Conservation (phyloP, 768 basidiomycete species). For the Myochromella boudieri region DNA sequence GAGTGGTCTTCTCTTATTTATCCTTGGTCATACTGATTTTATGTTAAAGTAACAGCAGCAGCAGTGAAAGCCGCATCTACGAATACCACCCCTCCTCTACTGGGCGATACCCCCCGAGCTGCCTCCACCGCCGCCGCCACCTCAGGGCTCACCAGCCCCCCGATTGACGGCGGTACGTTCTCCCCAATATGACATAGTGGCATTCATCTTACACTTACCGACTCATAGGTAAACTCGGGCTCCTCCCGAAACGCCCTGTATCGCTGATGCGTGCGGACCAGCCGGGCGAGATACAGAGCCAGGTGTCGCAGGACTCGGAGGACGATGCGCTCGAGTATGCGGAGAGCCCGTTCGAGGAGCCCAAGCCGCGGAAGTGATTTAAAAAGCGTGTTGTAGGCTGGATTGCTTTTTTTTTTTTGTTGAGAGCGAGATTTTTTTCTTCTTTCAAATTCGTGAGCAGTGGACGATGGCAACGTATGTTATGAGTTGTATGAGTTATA, state of each 20-base stretch:
- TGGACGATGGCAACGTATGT: no score
- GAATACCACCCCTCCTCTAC: background rate
- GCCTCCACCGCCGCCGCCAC: constrained; percentile 3
- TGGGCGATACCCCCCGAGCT: constrained; percentile 8
- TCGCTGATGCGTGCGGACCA: constrained; percentile 44
- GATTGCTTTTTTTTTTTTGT: background rate
- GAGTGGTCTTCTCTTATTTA: background rate
- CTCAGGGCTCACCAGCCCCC: constrained; percentile 17
- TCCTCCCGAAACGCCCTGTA: constrained; percentile 75
- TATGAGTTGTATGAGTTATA: no score
- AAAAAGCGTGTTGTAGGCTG: constrained; percentile 13
- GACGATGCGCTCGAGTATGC: constrained; percentile 73
- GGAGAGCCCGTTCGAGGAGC: constrained; percentile 75
- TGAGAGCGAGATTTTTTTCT: background rate
- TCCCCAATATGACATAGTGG: background rate
- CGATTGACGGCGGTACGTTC: constrained; percentile 32
- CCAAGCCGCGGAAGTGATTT: constrained; percentile 6
- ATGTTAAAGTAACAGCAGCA: background rate
- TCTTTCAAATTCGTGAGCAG: no score
- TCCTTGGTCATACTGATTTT: background rate
- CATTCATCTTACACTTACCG: background rate
- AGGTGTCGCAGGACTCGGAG: constrained; percentile 33
- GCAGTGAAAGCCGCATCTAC: background rate
- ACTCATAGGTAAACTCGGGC: constrained; percentile 57
- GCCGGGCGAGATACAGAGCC: constrained; percentile 18